Evolutionary conservation across 2,329 filamentous ascomycete species (phyloP).

Genomic region (Exophiala sp.): DNA sequence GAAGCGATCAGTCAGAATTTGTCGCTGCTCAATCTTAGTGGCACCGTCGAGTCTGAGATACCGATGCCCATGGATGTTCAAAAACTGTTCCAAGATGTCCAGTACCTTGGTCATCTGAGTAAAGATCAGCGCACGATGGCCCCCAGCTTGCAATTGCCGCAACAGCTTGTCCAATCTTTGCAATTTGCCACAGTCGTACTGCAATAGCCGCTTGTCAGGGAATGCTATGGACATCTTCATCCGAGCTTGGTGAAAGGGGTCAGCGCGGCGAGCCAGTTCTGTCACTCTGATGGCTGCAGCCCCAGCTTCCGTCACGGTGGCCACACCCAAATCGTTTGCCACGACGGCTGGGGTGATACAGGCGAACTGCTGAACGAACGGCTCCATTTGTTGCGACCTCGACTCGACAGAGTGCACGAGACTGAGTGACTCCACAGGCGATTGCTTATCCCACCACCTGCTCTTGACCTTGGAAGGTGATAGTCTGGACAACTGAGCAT

Average conservation of each 20-base stretch:
- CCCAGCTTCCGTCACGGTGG: constrained; percentile 62
- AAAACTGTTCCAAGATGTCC: constrained; percentile 93
- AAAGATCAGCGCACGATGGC: constrained; percentile 94
- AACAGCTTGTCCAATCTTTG: constrained; percentile 84
- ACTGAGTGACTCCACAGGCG: constrained; percentile 48
- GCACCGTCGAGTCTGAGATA: constrained; percentile 95
- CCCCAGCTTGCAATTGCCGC: constrained; percentile 79
- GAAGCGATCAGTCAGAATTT: constrained; percentile 93
- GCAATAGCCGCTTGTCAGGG: constrained; percentile 89
- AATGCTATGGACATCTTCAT: constrained; percentile 94
- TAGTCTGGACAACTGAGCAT: constrained; percentile 57
- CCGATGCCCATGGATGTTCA: constrained; percentile 96
- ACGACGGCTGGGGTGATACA: constrained; percentile 89
- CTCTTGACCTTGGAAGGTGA: constrained; percentile 54
- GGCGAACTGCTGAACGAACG: constrained; percentile 78
- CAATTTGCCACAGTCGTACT: constrained; percentile 96
- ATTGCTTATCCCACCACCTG: constrained; percentile 27
- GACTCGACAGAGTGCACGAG: constrained; percentile 73
- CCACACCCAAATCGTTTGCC: constrained; percentile 68
- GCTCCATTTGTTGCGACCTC: constrained; percentile 69
- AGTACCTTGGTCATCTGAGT: constrained; percentile 99
- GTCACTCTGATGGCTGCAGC: constrained; percentile 58
- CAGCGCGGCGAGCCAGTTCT: constrained; percentile 52
- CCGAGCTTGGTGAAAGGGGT: constrained; percentile 90
- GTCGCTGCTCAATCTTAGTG: constrained; percentile 91